Evolutionary conservation across 1,284 basidiomycete genomes (phyloP), one percentile per base, ranked within the genome.

Genomic region (Malassezia sp.): DNA sequence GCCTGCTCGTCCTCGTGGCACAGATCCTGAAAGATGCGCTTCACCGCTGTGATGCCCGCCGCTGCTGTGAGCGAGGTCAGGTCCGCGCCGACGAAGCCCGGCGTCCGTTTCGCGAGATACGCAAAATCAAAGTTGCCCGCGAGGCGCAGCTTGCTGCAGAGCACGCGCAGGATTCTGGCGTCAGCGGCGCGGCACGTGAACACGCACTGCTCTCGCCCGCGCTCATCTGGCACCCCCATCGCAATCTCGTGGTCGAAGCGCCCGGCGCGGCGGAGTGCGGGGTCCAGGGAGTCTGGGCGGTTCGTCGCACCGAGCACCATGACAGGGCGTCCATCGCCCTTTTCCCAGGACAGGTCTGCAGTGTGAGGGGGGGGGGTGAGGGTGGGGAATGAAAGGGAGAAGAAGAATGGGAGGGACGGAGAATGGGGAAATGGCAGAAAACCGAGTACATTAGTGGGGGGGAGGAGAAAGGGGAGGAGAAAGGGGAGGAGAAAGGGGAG

Each of bases 231-330:
- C 3, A 96, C 90, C 20, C 87, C 85, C 83, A 96, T 89, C 42
- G 84, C 84, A 46, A 97, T 96, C 72, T 97, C 91, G 60, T 93
- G 87, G 67, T 96, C 91, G 60, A 97, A 97, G 31, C 91, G 75
- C 2, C 91, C 91, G 2, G 90, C 91, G 55, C 90, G 77, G 34
- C 91, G 80, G 11, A 96, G 74, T 0, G 91, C 91, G 0, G 90
- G 81, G 69, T 97, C 91, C 7, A 96, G 76, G 6, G 89, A 84
- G 71, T 96, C 91, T 0, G 89, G 89, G 33, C 91, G 77, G 71
- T 96, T 97, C 0, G 90, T 96, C 0, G 91, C 91, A 5, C 89
- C 89, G 54, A 96, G 90, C 21, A 97, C 85, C 46, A 96, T 81
- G 24, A 97, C 82, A 1, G 90, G 85, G 42, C 53, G 44, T 2